Evolutionary conservation across 306 rosid genomes (phyloP).

Genomic region (cucumber (Cucumis sativus)): Cucumber_9930_V3 NC_026657.2:29177001-29177500

Average conservation of each 20-base stretch:
- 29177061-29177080: conserved; percentile 20
- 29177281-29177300: conserved; percentile 16
- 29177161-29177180: conserved; percentile 21
- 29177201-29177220: conserved; percentile 21
- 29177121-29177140: conserved; percentile 24
- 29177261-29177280: conserved; percentile 20
- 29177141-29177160: conserved; percentile 25
- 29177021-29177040: conserved; percentile 16
- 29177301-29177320: conserved; percentile 12
- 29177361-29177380: conserved; percentile 23
- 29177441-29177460: conserved; percentile 83
- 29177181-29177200: conserved; percentile 23
- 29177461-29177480: conserved; percentile 38
- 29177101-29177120: conserved; percentile 26
- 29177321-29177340: conserved; percentile 19
- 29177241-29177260: conserved; percentile 22
- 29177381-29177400: conserved; percentile 18
- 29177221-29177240: conserved; percentile 17
- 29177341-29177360: conserved; percentile 17
- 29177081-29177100: conserved; percentile 21
- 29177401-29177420: conserved; percentile 58
- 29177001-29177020: conserved; percentile 31
- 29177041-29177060: conserved; percentile 22
- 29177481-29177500: conserved; percentile 52
- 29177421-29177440: conserved; percentile 80